Conservation (phyloP, 2,329 filamentous ascomycete genomes). For the Phialophora macrospora region DNA sequence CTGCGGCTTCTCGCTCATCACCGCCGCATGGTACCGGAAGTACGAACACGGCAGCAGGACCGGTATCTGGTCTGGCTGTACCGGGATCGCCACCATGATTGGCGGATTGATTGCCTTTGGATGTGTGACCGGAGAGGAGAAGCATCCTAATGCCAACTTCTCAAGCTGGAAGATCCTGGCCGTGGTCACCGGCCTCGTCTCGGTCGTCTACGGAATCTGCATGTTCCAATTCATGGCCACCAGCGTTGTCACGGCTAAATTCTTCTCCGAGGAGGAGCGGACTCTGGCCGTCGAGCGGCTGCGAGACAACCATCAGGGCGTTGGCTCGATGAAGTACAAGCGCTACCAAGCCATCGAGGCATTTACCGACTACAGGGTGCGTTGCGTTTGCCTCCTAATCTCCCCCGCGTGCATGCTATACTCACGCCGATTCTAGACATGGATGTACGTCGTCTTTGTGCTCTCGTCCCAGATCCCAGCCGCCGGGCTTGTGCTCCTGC, state of each 20-base stretch:
- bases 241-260: conserved; percentile 14
- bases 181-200: conserved; percentile 12
- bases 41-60: conserved; percentile 17
- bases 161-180: conserved; percentile 18
- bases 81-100: conserved; percentile 15
- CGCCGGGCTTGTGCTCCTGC: conserved; percentile 13
- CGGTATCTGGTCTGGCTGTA: conserved; percentile 17
- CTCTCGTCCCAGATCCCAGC: conserved; percentile 15
- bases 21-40: conserved; percentile 13
- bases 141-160: conserved; percentile 13
- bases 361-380: conserved; percentile 9
- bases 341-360: conserved; percentile 18
- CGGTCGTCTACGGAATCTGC: conserved; percentile 7
- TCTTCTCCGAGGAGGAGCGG: conserved; percentile 13
- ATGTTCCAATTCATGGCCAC: conserved; percentile 15
- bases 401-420: conserved; percentile 1
- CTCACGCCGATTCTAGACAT: conserved; percentile 4
- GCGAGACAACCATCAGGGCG: conserved; percentile 18
- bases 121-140: conserved; percentile 8
- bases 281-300: conserved; percentile 10
- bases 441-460: conserved; percentile 16
- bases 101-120: conserved; percentile 16
- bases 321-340: conserved; percentile 15
- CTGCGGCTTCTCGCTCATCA: conserved; percentile 16
- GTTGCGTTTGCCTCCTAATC: conserved; percentile 2